phyloP scores from a whole-genome alignment of 1,139 yeast species.

The Debaryomycetaceae sp. region DNA sequence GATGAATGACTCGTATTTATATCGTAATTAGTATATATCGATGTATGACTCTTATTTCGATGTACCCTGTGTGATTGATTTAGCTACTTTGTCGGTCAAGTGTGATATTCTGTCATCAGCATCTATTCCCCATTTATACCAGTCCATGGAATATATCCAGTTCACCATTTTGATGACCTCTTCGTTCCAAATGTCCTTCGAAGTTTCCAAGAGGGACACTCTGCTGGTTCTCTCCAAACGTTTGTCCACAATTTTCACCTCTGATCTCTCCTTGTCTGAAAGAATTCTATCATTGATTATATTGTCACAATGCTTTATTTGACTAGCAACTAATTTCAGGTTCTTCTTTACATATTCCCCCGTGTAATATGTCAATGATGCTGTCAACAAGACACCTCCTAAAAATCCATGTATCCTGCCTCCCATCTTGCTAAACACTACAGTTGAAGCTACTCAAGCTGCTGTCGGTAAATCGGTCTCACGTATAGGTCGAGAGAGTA shows the following conservation, averaged over 20 bases:
- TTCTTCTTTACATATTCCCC: conserved; percentile 54
- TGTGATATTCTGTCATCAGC: conserved; percentile 32
- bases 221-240: conserved; percentile 26
- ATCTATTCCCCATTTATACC: conserved; percentile 42
- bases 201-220: conserved; percentile 49
- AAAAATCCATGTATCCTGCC: conserved; percentile 71
- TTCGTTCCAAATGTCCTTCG: conserved; percentile 80
- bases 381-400: conserved; percentile 63
- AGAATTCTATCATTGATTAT: conserved; percentile 50
- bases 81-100: conserved; percentile 30
- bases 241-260: conserved; percentile 38
- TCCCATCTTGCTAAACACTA: conserved; percentile 35
- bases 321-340: conserved; percentile 43
- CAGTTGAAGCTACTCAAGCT: background rate
- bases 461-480: background rate
- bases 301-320: conserved; percentile 46
- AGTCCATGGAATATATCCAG: conserved; percentile 57
- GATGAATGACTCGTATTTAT: background rate
- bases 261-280: conserved; percentile 33
- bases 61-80: conserved; percentile 18
- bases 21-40: conserved; percentile 4
- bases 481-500: background rate
- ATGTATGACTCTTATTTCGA: conserved; percentile 1
- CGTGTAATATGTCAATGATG: conserved; percentile 64
- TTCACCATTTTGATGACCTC: conserved; percentile 66